Base-by-base conservation (phyloP, 345 rosid genomes). In the Salix brachista region DNA sequence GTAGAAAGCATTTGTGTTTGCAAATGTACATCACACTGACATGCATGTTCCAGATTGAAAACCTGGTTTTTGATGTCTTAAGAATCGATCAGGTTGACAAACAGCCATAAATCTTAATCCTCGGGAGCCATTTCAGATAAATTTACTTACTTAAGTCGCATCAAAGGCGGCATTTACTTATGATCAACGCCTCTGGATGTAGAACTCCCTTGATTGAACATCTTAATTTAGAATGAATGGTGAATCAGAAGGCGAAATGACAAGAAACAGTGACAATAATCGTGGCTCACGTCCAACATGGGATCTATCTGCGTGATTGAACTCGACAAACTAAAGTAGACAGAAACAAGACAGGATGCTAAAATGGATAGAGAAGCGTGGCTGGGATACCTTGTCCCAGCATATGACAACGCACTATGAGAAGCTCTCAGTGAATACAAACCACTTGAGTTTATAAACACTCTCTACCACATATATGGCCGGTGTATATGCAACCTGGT, bases 381-480 rank as follows among this genome's bases (percentile, higher is more conserved):
- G 46, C 21, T n/a, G 54, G 41, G 82, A 80, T 50, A 4, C 80
- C 75, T 26, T 37, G 69, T 75, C 78, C 41, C 54, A n/a, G 4
- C 18, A 46, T 41, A 66, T 61, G 69, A 25, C 4, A 76, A 50
- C 39, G 83, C 81, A 81, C 71, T 62, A 77, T 19, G 12, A 42
- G 69, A 70, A 78, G 79, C 48, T 41, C 71, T 32, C 8, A 23
- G 23, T 71, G n/a, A 34, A 36, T 75, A 32, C 23, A 66, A 39
- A 10, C 8, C 10, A 13, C 5, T 23, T 44, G 46, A 39, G 28
- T 13, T 12, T 2, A 32, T 11, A 71, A 30, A 1, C 65, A 26
- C 30, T 46, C 48, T 30, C 50, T 70, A 80, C 89, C 88, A 81
- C 73, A 79, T 4, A 79, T 23, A 54, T 80, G 84, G 78, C 58